phyloP scores from a whole-genome alignment of 2,329 filamentous ascomycete genomes.

The Lojkania enalia region DNA sequence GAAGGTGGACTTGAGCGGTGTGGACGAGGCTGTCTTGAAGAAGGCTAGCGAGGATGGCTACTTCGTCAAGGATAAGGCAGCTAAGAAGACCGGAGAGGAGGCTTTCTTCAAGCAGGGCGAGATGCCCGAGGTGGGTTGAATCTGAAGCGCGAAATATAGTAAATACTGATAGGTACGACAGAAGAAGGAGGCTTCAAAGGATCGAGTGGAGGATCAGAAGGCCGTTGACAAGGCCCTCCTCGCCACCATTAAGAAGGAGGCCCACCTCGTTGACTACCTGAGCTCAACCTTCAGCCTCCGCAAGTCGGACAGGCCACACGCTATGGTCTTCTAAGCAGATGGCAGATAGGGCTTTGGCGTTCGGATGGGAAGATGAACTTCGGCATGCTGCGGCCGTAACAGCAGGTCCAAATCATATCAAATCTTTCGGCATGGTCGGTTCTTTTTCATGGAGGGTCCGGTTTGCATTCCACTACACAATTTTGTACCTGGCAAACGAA shows the following conservation, averaged over 20 bases:
- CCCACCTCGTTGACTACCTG: constrained; percentile 91
- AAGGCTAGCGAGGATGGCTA: constrained; percentile 85
- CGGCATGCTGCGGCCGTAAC: constrained; percentile 46
- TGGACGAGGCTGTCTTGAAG: constrained; percentile 71
- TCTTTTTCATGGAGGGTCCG: constrained; percentile 46
- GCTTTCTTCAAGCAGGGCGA: constrained; percentile 99
- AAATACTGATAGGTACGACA: constrained; percentile 47
- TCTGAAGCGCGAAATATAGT: constrained; percentile 1
- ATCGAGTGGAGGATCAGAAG: constrained; percentile 97
- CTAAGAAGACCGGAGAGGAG: constrained; percentile 96
- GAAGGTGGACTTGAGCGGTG: constrained; percentile 79
- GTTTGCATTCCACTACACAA: constrained; percentile 45
- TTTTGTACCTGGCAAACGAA: constrained; percentile 47
- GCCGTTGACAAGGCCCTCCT: constrained; percentile 95
- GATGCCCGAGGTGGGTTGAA: constrained; percentile 82
- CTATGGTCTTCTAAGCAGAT: constrained; percentile 90
- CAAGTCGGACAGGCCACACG: constrained; percentile 99
- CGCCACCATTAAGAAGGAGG: constrained; percentile 97
- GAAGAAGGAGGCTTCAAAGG: constrained; percentile 96
- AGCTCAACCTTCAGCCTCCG: constrained; percentile 95
- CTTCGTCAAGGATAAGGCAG: constrained; percentile 93
- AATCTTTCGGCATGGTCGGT: constrained; percentile 38
- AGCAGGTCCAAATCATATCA: constrained; percentile 38
- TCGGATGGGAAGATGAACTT: constrained; percentile 46
- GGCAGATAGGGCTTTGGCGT: constrained; percentile 36